A percentile compares a stretch with the other conserved stretches of the same genome.
Evolutionary conservation across 2,329 filamentous ascomycete genomes (phyloP).

Genomic region (Ceratocystis destructans): DNA sequence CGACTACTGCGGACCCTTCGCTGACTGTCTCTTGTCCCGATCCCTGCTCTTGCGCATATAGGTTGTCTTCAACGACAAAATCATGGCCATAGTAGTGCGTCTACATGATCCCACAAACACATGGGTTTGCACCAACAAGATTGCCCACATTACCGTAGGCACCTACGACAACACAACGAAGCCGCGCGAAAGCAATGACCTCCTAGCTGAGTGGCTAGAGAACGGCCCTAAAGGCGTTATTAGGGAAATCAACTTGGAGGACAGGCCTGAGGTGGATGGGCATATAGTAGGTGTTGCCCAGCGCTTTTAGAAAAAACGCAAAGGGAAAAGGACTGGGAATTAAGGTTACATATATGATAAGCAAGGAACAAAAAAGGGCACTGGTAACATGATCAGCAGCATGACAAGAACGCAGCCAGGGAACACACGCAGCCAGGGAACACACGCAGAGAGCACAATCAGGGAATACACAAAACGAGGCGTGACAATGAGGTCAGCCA

Average conservation of each 20-base stretch:
- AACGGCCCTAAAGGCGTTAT: slow-evolving; percentile 34
- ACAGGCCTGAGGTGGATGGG: slow-evolving; percentile 36
- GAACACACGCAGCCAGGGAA: background rate
- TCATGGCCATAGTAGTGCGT: slow-evolving; percentile 86
- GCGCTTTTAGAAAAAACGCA: background rate
- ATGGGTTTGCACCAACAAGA: slow-evolving; percentile 60
- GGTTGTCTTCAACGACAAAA: slow-evolving; percentile 68
- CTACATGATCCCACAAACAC: slow-evolving; percentile 42
- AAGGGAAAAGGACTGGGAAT: background rate
- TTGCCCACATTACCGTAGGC: slow-evolving; percentile 82
- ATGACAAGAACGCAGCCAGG: background rate
- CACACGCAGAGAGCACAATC: slow-evolving; percentile 1
- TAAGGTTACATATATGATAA: background rate
- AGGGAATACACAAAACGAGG: background rate
- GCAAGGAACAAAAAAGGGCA: background rate
- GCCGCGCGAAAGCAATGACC: slow-evolving; percentile 84
- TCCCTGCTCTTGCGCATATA: slow-evolving; percentile 38
- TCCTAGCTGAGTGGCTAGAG: slow-evolving; percentile 63
- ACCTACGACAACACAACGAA: slow-evolving; percentile 64
- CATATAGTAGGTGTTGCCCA: slow-evolving; percentile 32
- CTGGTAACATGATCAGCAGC: background rate
- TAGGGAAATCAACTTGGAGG: slow-evolving; percentile 36
- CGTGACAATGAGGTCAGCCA: background rate
- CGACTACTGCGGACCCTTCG: background rate
- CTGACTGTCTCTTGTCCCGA: background rate